Evolutionary conservation across 1,284 basidiomycete genomes (phyloP).

Genomic region (Ceratobasidium sp.): DNA sequence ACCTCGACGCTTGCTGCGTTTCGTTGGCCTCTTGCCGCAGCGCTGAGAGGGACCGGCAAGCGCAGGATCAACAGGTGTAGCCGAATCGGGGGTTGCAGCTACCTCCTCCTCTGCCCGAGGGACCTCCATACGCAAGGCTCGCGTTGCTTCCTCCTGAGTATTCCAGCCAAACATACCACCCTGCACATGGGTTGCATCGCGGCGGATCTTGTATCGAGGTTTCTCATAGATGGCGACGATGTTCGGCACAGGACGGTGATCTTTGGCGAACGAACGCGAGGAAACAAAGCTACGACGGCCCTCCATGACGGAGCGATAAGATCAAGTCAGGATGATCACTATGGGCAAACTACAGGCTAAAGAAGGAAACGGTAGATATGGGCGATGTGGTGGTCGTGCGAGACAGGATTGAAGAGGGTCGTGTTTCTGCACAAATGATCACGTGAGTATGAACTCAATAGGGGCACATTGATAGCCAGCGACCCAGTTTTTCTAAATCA

Average conservation of each 20-base stretch:
- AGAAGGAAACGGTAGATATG: neutral
- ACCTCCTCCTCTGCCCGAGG: constrained; percentile 18
- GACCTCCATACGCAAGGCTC: constrained; percentile 9
- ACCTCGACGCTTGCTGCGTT: constrained; percentile 15
- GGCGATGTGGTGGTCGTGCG: constrained; percentile 17
- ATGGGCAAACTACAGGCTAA: neutral
- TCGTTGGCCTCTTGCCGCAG: constrained; percentile 1
- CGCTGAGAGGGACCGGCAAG: constrained; percentile 4
- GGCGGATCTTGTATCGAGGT: constrained; percentile 27
- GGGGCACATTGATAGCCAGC: neutral
- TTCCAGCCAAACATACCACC: constrained; percentile 37
- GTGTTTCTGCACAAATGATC: constrained; percentile 21
- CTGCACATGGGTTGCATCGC: constrained; percentile 28
- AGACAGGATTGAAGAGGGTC: neutral
- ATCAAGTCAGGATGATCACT: neutral
- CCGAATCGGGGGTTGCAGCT: neutral
- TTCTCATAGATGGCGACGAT: constrained; percentile 31
- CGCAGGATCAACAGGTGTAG: neutral
- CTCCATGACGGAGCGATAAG: constrained; percentile 10
- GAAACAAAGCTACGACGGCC: constrained; percentile 23
- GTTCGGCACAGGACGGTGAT: constrained; percentile 29
- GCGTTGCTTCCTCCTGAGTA: constrained; percentile 1
- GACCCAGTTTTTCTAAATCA: neutral
- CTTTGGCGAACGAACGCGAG: constrained; percentile 27
- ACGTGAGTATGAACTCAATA: constrained; percentile 23